A percentile compares a stretch with the other conserved stretches of the same genome.
phyloP scores from a whole-genome alignment of 2,329 filamentous ascomycete species.

The Byssochlamys sp. region DNA sequence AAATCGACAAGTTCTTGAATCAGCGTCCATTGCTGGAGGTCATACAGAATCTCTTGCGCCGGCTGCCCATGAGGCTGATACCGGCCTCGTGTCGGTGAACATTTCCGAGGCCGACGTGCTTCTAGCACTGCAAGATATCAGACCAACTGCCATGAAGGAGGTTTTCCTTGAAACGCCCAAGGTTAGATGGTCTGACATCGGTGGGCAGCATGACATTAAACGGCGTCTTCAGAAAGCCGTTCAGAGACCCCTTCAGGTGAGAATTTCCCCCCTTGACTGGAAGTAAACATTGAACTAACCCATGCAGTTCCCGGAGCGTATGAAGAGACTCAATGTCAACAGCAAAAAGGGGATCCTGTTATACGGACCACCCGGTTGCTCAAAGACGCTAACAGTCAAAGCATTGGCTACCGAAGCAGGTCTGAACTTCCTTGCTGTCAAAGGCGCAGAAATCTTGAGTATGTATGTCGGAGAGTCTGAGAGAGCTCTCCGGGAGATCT shows the following conservation, averaged over 20 bases:
- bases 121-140: constrained; percentile 56
- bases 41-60: not conserved
- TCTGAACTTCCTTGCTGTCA: constrained; percentile 88
- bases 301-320: constrained; percentile 39
- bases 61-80: constrained; percentile 2
- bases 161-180: constrained; percentile 81
- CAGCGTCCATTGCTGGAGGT: not conserved
- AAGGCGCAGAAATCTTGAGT: constrained; percentile 83
- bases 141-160: constrained; percentile 78
- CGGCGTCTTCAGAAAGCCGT: constrained; percentile 52
- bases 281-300: not conserved
- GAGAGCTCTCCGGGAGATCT: constrained; percentile 72
- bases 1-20: constrained; percentile 20
- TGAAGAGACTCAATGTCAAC: constrained; percentile 43
- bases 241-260: constrained; percentile 49
- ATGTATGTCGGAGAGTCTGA: constrained; percentile 97
- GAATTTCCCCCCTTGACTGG: not conserved
- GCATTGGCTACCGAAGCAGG: constrained; percentile 82
- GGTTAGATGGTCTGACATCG: constrained; percentile 77
- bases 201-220: constrained; percentile 71
- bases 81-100: constrained; percentile 15
- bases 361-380: constrained; percentile 87
- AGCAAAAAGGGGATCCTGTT: constrained; percentile 75
- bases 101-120: constrained; percentile 28
- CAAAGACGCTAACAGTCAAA: constrained; percentile 85